phyloP scores from a whole-genome alignment of 306 rosid genomes.

The Arachis stenosperma region DNA sequence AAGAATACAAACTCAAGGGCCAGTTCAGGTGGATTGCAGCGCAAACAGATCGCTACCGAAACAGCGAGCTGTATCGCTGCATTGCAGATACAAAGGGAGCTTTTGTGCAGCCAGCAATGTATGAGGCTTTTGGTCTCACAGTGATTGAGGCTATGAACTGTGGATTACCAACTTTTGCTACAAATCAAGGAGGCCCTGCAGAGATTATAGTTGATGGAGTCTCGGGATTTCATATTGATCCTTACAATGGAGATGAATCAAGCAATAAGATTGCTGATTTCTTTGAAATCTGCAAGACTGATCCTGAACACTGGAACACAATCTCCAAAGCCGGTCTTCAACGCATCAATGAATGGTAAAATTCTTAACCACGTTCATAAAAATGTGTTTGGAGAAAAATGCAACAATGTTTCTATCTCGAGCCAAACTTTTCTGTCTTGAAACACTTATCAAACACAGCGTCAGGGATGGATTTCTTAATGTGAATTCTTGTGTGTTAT shows the following conservation, averaged over 20 bases:
- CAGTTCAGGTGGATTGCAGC: conserved; percentile 96
- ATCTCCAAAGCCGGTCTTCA: conserved; percentile 71
- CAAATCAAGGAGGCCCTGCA: conserved; percentile 95
- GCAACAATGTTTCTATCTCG: too few relatives aligned
- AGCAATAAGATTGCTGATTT: conserved; percentile 80
- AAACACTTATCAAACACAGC: too few relatives aligned
- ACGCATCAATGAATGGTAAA: conserved; percentile 79
- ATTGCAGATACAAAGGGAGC: conserved; percentile 88
- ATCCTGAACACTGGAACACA: conserved; percentile 62
- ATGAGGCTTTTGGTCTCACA: conserved; percentile 93
- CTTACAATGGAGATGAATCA: conserved; percentile 75
- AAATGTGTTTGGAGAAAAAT: too few relatives aligned
- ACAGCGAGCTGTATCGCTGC: conserved; percentile 80
- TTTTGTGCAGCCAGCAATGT: conserved; percentile 93
- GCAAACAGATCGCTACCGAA: conserved; percentile 78
- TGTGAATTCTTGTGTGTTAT: not conserved
- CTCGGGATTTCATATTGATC: conserved; percentile 84
- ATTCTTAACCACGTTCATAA: not conserved
- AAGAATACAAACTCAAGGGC: conserved; percentile 65
- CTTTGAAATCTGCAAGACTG: conserved; percentile 77
- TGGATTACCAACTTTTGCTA: conserved; percentile 91
- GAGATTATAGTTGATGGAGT: conserved; percentile 82
- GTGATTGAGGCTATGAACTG: conserved; percentile 98
- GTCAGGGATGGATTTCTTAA: not conserved
- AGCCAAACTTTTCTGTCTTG: too few relatives aligned